Evolutionary conservation across 257 asterid genomes (phyloP).

Genomic region (Nemophila menziesii): DNA sequence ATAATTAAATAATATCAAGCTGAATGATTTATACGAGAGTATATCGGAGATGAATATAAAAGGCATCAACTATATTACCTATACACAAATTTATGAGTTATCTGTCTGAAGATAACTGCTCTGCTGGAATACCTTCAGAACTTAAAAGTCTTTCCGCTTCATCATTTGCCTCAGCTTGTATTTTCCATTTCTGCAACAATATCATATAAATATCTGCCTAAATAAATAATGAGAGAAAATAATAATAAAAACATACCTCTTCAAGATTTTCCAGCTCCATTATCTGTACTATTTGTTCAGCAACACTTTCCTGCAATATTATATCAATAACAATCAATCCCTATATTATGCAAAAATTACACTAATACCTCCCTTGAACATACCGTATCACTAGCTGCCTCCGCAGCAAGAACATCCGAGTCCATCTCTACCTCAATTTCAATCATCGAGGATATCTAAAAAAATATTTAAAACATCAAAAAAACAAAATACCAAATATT

Average conservation of each 20-base stretch:
- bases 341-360: too few relatives aligned
- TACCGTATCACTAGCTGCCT: constrained; percentile 65
- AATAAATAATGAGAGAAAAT: constrained; percentile 3
- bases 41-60: too few relatives aligned
- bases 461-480: constrained; percentile 7
- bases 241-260: constrained; percentile 41
- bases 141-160: constrained; percentile 88
- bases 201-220: background rate
- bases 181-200: constrained; percentile 66
- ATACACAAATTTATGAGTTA: too few relatives aligned
- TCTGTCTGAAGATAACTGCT: constrained; percentile 43
- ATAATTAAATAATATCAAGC: too few relatives aligned
- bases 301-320: constrained; percentile 78
- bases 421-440: constrained; percentile 96
- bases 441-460: constrained; percentile 88
- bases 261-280: constrained; percentile 95
- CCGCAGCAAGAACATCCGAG: constrained; percentile 87
- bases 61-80: too few relatives aligned
- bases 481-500: background rate
- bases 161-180: constrained; percentile 91
- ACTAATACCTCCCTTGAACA: too few relatives aligned
- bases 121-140: constrained; percentile 46
- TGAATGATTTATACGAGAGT: too few relatives aligned
- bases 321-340: too few relatives aligned
- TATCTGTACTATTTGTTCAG: constrained; percentile 74